Percentiles rank a stretch among this genome's conserved stretches.
Evolutionary conservation across 257 asterid genomes (phyloP).

Genomic region (Lantana camara): DNA sequence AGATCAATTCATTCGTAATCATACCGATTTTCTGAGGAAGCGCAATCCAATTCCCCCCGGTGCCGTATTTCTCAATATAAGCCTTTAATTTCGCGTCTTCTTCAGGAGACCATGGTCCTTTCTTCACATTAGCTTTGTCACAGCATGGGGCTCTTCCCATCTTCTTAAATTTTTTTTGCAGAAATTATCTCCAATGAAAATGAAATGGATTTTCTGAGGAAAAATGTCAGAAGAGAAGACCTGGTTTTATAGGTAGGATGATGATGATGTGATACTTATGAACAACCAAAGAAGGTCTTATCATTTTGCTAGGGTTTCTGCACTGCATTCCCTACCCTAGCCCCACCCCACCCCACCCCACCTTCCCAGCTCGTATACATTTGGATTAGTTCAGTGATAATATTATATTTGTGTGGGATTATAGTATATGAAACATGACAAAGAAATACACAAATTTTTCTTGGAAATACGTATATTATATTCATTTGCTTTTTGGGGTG

Average conservation of each 20-base stretch:
- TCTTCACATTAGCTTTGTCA: slow-evolving; percentile 91
- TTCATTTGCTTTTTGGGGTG: slow-evolving; percentile 41
- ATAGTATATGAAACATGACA: slow-evolving; percentile 40
- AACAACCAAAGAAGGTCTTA: slow-evolving; percentile 49
- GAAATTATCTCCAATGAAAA: slow-evolving; percentile 1
- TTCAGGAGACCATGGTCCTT: slow-evolving; percentile 97
- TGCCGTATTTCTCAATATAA: slow-evolving; percentile 75
- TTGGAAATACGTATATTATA: slow-evolving; percentile 29
- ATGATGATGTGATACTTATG: slow-evolving; percentile 66
- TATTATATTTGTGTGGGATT: slow-evolving; percentile 29
- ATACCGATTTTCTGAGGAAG: slow-evolving; percentile 99
- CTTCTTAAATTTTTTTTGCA: not conserved
- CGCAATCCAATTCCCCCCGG: slow-evolving; percentile 97
- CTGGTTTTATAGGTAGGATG: slow-evolving; percentile 66
- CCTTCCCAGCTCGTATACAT: slow-evolving; percentile 28
- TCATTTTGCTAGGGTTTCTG: slow-evolving; percentile 57
- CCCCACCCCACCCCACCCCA: not conserved
- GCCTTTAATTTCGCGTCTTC: slow-evolving; percentile 91
- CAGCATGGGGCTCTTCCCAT: slow-evolving; percentile 99
- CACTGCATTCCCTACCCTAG: not conserved
- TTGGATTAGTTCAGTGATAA: slow-evolving; percentile 64
- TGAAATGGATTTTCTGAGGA: slow-evolving; percentile 27
- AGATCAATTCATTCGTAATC: too few relatives aligned
- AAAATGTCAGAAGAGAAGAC: slow-evolving; percentile 63
- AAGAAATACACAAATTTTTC: slow-evolving; percentile 45